These are phyloP conservation scores for Gaeumannomyces sp. DNA, from an alignment of 2,329 filamentous ascomycete genomes.

Conservation along the genomic window DNA sequence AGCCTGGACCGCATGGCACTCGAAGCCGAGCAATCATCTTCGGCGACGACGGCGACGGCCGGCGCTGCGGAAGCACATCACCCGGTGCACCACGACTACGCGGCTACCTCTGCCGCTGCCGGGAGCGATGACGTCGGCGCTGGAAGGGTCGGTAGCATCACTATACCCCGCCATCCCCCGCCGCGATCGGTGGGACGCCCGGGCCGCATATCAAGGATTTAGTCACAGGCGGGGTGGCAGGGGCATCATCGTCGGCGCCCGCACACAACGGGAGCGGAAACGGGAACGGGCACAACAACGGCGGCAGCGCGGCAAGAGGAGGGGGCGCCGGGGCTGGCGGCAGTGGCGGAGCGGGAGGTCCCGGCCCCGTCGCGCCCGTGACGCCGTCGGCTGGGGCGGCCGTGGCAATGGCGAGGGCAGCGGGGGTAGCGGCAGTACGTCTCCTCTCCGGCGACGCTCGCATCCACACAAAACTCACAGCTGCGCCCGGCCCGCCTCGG, in stretches of 20 bases:
- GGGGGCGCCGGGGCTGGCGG: background rate
- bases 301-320: background rate
- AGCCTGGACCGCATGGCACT: slow-evolving; percentile 28
- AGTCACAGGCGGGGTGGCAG: slow-evolving; percentile 13
- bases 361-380: background rate
- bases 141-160: background rate
- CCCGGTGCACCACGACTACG: background rate
- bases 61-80: background rate
- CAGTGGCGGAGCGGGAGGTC: background rate
- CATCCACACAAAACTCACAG: background rate
- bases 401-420: slow-evolving; percentile 2
- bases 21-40: slow-evolving; percentile 15
- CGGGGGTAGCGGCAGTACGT: slow-evolving; percentile 12
- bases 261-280: background rate
- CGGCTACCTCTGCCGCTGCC: background rate
- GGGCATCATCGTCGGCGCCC: background rate
- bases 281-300: background rate
- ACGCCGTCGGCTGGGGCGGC: background rate
- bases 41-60: slow-evolving; percentile 5
- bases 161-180: background rate
- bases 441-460: background rate
- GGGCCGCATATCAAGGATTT: slow-evolving; percentile 20
- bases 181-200: slow-evolving; percentile 7
- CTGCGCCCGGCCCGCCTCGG: background rate
- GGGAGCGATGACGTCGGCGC: background rate